Evolutionary conservation across 805 yeast genomes (phyloP).

Genomic region (Brettanomyces sp.): DNA sequence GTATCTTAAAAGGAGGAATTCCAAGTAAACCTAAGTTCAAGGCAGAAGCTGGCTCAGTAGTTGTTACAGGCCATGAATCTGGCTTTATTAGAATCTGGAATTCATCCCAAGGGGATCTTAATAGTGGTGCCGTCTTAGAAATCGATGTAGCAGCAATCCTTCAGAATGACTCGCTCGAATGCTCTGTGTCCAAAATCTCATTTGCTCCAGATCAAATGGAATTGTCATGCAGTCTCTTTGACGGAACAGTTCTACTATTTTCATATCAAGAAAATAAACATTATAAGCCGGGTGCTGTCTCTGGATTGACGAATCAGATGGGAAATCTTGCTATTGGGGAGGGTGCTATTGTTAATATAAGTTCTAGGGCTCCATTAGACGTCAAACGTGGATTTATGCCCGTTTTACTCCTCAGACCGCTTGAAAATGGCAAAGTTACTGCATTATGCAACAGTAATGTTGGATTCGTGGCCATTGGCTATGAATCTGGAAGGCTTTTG

Average conservation of each 20-base stretch:
- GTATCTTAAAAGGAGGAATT: conserved; percentile 71
- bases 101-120: conserved; percentile 66
- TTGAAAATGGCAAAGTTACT: conserved; percentile 39
- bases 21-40: conserved; percentile 45
- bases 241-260: conserved; percentile 70
- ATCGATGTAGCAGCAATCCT: conserved; percentile 44
- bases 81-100: conserved; percentile 83
- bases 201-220: conserved; percentile 75
- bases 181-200: conserved; percentile 49
- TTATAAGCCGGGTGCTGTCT: conserved; percentile 26
- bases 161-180: conserved; percentile 30
- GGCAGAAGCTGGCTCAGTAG: conserved; percentile 43
- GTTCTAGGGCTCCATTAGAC: conserved; percentile 41
- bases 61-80: conserved; percentile 80
- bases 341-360: conserved; percentile 32
- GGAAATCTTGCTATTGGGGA: conserved; percentile 23
- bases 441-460: conserved; percentile 60
- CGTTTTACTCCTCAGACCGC: conserved; percentile 32
- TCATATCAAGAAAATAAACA: conserved; percentile 51
- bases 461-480: conserved; percentile 80
- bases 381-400: conserved; percentile 59
- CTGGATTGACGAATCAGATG: conserved; percentile 14
- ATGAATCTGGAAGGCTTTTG: conserved; percentile 61
- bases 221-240: conserved; percentile 53
- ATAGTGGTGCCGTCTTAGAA: conserved; percentile 49